phyloP scores from a whole-genome alignment of 2,329 filamentous ascomycete genomes.

The Magnaporthales sp. region DNA sequence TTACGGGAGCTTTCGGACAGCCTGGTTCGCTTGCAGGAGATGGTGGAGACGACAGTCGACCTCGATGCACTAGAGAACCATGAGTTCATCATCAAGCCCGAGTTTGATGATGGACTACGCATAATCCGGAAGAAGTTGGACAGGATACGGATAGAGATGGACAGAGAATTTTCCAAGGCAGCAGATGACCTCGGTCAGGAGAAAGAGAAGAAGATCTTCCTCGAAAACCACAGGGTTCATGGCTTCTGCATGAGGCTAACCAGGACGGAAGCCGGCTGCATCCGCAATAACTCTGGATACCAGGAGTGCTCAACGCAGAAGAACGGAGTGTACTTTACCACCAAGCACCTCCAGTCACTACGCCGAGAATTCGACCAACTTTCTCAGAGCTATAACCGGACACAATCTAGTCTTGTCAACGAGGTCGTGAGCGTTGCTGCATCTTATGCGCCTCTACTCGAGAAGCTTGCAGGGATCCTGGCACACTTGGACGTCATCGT shows the following conservation, averaged over 20 bases:
- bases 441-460: constrained; percentile 88
- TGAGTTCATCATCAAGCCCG: constrained; percentile 97
- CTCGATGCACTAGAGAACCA: constrained; percentile 92
- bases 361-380: constrained; percentile 90
- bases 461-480: constrained; percentile 78
- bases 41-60: constrained; percentile 98
- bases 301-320: constrained; percentile 97
- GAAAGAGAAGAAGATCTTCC: constrained; percentile 95
- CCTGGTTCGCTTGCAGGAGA: constrained; percentile 82
- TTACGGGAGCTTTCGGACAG: constrained; percentile 68
- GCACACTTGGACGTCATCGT: constrained; percentile 94
- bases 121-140: constrained; percentile 90
- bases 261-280: constrained; percentile 81
- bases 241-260: constrained; percentile 96
- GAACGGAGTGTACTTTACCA: constrained; percentile 98
- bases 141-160: constrained; percentile 72
- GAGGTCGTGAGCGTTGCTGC: constrained; percentile 91
- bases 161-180: constrained; percentile 68
- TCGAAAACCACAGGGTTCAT: constrained; percentile 92
- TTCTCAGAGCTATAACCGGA: constrained; percentile 89
- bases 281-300: constrained; percentile 83
- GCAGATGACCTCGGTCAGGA: constrained; percentile 81
- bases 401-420: constrained; percentile 79
- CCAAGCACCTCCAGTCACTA: constrained; percentile 66
- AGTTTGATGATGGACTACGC: constrained; percentile 83